Evolutionary conservation across 2,329 filamentous ascomycete genomes (phyloP).

Genomic region (Didymella segeticola): DNA sequence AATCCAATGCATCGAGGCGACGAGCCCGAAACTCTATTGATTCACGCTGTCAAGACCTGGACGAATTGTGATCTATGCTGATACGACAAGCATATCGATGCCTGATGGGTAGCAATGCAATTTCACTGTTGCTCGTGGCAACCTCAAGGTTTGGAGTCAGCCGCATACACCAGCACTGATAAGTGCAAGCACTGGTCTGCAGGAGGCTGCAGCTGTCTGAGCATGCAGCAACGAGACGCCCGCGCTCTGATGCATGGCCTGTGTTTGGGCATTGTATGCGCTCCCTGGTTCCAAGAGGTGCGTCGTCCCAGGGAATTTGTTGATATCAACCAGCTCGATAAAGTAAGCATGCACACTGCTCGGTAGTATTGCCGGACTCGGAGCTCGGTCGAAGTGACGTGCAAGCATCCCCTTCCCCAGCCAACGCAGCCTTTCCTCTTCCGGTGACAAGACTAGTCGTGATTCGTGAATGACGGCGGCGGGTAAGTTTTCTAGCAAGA

Average conservation of each 20-base stretch:
- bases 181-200: neutral
- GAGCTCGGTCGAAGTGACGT: conserved; percentile 6
- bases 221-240: neutral
- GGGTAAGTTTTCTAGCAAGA: conserved; percentile 20
- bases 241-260: neutral
- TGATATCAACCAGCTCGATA: conserved; percentile 1
- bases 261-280: neutral
- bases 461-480: conserved; percentile 11
- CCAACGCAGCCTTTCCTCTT: conserved; percentile 9
- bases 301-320: neutral
- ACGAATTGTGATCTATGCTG: too few relatives aligned
- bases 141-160: too few relatives aligned
- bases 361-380: conserved; percentile 9
- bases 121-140: too few relatives aligned
- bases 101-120: too few relatives aligned
- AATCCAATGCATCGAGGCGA: too few relatives aligned
- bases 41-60: too few relatives aligned
- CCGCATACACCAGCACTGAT: too few relatives aligned
- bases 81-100: too few relatives aligned
- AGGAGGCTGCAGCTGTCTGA: neutral
- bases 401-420: conserved; percentile 16
- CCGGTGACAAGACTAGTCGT: conserved; percentile 1
- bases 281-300: neutral
- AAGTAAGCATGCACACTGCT: conserved; percentile 2
- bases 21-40: too few relatives aligned